Base-by-base conservation (phyloP, 73 alveolate genomes). In the Paramecium pentaurelia region DNA sequence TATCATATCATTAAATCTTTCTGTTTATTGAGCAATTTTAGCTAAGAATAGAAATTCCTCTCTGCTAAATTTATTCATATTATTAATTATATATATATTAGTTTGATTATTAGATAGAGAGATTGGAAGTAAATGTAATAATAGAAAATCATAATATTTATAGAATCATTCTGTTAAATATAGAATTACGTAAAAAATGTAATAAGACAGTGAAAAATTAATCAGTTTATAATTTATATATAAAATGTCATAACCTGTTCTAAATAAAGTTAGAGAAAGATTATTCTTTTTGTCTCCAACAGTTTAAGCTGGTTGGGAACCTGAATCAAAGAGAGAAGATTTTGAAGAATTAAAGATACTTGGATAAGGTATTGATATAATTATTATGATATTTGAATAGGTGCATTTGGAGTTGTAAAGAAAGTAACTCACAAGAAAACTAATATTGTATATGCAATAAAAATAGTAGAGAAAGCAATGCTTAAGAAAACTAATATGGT, bases 391-490 rank as follows among this genome's bases (percentile, higher is more conserved):
- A 6, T 10, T 47, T 3, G 14, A 47, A 18, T 18, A 87, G 99
- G 99, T 1, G 98, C 98, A 18, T 95, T 92, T 92, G 98, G 98
- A 22, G 95, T 93, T 73, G 98, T 96, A 95, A 93, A 95, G 89
- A 95, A 94, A 89, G 96, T 93, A 47, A 93, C 95, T 14, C 97
- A 92, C 49, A 95, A 94, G 92, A 88, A 84, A 60, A 93, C 98
- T 44, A 94, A 95, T 6, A 95, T 95, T 34, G 92, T 83, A 58
- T 95, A 92, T 92, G 98, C 97, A 32, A 94, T 96, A 44, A 96
- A 95, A 94, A 87, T 93, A 88, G 95, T 96, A 49, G 97, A 93
- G 70, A 96, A 96, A 86, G 83, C 92, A 22, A 88, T 95, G 93
- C 59, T 95, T 70, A 95, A 93, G 86, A 77, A 95, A 71, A 86